phyloP scores from a whole-genome alignment of 2,329 filamentous ascomycete genomes.

The Talaromyces sp. region DNA sequence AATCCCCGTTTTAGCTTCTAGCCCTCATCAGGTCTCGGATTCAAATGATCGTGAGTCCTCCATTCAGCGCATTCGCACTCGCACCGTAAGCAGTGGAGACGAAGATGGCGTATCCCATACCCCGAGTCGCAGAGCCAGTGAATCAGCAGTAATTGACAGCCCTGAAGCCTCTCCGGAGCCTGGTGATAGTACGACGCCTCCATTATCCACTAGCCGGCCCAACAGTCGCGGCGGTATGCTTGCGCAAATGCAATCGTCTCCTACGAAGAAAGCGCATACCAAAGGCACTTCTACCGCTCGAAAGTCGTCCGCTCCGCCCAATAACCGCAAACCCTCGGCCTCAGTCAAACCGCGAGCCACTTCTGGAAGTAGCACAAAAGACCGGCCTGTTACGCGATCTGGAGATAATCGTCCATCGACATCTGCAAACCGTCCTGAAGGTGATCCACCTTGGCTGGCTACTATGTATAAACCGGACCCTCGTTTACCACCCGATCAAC shows the following conservation, averaged over 20 bases:
- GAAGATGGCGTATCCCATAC: slow-evolving; percentile 57
- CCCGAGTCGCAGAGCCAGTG: slow-evolving; percentile 67
- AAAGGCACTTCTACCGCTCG: slow-evolving; percentile 29
- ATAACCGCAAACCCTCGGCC: slow-evolving; percentile 40
- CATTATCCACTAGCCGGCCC: slow-evolving; percentile 22
- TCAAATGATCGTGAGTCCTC: slow-evolving; percentile 72
- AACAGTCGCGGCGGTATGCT: slow-evolving; percentile 30
- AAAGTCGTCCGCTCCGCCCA: slow-evolving; percentile 38
- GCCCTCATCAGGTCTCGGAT: slow-evolving; percentile 71
- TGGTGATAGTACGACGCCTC: slow-evolving; percentile 23
- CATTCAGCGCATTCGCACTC: slow-evolving; percentile 54
- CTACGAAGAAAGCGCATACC: slow-evolving; percentile 30
- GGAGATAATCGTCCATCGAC: slow-evolving; percentile 53
- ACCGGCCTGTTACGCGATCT: slow-evolving; percentile 61
- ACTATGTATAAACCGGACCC: slow-evolving; percentile 96
- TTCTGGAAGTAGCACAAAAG: slow-evolving; percentile 34
- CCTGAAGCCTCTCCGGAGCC: slow-evolving; percentile 25
- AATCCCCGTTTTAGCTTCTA: slow-evolving; percentile 80
- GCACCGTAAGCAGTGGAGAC: slow-evolving; percentile 56
- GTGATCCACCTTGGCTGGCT: slow-evolving; percentile 92
- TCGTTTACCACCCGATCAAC: slow-evolving; percentile 87
- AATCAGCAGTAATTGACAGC: slow-evolving; percentile 32
- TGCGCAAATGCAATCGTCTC: slow-evolving; percentile 25
- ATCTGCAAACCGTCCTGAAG: slow-evolving; percentile 71
- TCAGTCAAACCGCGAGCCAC: slow-evolving; percentile 31